Evolutionary conservation across 331 rosid species (phyloP).

Genomic region (Rhamnella rubrinervis): DNA sequence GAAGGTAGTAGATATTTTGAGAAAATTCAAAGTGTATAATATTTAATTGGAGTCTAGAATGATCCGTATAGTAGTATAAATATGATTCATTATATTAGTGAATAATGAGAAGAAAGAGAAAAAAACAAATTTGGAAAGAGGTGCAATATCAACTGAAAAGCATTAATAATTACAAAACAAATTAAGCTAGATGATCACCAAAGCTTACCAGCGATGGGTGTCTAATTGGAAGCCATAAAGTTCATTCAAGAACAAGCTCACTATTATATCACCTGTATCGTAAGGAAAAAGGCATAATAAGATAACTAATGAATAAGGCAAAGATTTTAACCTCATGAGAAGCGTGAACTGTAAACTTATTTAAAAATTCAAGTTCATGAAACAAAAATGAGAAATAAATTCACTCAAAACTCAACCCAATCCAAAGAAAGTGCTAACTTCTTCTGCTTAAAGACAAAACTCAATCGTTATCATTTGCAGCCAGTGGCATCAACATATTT

Average conservation of each 20-base stretch:
- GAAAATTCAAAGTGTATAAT: too few relatives aligned
- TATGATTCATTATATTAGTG: not conserved
- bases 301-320: not conserved
- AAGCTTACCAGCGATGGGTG: constrained; percentile 74
- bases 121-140: not conserved
- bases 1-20: too few relatives aligned
- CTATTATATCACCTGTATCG: constrained; percentile 78
- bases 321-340: constrained; percentile 3
- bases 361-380: too few relatives aligned
- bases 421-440: too few relatives aligned
- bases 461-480: too few relatives aligned
- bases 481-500: too few relatives aligned
- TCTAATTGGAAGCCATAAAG: constrained; percentile 95
- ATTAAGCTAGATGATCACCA: not conserved
- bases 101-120: not conserved
- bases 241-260: constrained; percentile 95
- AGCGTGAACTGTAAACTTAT: not conserved
- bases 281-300: constrained; percentile 9
- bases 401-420: too few relatives aligned
- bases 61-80: too few relatives aligned
- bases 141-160: not conserved
- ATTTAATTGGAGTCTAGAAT: too few relatives aligned
- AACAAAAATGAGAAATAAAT: not conserved
- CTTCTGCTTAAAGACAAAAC: too few relatives aligned
- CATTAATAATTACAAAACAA: not conserved